Percentiles rank a stretch among this genome's conserved stretches.
Evolutionary conservation across 148 eudicot species (phyloP).

Genomic region (Pouteria glomerata): DNA sequence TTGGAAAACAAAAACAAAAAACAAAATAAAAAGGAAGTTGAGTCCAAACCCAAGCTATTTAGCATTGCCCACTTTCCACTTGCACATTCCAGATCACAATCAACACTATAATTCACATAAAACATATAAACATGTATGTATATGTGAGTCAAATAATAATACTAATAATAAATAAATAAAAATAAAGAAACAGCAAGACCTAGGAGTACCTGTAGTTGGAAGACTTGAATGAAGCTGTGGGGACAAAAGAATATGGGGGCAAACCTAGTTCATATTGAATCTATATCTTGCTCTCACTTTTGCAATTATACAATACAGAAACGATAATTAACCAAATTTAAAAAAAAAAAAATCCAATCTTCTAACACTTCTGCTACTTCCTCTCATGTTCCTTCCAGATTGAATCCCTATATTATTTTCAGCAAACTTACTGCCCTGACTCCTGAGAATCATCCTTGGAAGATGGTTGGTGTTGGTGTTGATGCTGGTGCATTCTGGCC

Average conservation of each 20-base stretch:
- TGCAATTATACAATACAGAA: slow-evolving; percentile 10
- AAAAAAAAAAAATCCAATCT: slow-evolving; percentile 7
- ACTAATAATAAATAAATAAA: no score
- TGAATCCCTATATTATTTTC: neutral
- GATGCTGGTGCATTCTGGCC: slow-evolving; percentile 34
- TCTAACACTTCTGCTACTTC: neutral
- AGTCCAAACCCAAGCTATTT: slow-evolving; percentile 24
- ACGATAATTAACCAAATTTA: no score
- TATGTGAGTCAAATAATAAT: neutral
- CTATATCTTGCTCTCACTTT: slow-evolving; percentile 5
- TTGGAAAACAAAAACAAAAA: slow-evolving; percentile 18
- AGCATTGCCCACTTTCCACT: slow-evolving; percentile 23
- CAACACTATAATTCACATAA: slow-evolving; percentile 15
- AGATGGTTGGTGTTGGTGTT: slow-evolving; percentile 36
- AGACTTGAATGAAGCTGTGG: slow-evolving; percentile 13
- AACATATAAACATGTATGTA: neutral
- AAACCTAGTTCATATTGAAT: slow-evolving; percentile 7
- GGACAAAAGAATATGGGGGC: neutral
- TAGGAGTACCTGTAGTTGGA: slow-evolving; percentile 20
- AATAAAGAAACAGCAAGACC: slow-evolving; percentile 16
- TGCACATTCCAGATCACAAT: slow-evolving; percentile 28
- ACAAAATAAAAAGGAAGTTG: slow-evolving; percentile 22
- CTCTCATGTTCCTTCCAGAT: neutral
- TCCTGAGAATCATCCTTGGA: slow-evolving; percentile 67
- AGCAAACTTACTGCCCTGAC: slow-evolving; percentile 21